A percentile compares a stretch with the other conserved stretches of the same genome.
These are phyloP conservation scores for Megacollybia platyphylla DNA, from an alignment of 1,284 basidiomycete species.

Conservation along the genomic window DNA sequence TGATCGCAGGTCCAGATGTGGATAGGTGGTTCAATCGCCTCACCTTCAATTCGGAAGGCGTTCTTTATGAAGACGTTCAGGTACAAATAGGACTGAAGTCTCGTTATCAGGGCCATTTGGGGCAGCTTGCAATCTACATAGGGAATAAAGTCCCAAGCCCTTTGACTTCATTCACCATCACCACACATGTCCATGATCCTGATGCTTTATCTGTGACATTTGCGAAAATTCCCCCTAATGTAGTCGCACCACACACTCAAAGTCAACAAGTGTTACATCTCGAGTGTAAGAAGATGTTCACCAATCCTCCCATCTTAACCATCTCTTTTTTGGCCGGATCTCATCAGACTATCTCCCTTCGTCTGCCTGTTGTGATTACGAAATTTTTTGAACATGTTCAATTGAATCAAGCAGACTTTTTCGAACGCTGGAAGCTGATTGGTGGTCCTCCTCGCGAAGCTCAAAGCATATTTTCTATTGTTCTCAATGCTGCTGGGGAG, in stretches of 20 bases:
- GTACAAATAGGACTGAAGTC: conserved; percentile 95
- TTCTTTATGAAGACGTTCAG: conserved; percentile 92
- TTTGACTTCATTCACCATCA: conserved; percentile 82
- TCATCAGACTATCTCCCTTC: conserved; percentile 76
- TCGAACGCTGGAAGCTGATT: conserved; percentile 96
- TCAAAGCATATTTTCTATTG: conserved; percentile 79
- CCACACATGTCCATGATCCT: conserved; percentile 62
- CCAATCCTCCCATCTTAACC: conserved; percentile 67
- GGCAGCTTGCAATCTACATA: conserved; percentile 87
- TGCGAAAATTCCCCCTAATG: conserved; percentile 78
- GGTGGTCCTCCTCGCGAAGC: conserved; percentile 89
- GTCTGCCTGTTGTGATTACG: conserved; percentile 77
- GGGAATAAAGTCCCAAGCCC: conserved; percentile 89
- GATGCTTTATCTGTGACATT: conserved; percentile 73
- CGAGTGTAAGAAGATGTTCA: conserved; percentile 87
- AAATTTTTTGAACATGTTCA: conserved; percentile 94
- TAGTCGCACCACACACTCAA: conserved; percentile 75
- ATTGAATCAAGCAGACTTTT: conserved; percentile 78
- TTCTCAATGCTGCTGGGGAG: conserved; percentile 51
- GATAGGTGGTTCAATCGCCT: conserved; percentile 89
- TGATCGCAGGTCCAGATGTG: conserved; percentile 58
- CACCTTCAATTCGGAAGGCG: conserved; percentile 72
- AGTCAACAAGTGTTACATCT: conserved; percentile 88
- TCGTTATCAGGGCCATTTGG: conserved; percentile 86
- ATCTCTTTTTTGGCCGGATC: conserved; percentile 90